Conservation (phyloP, 257 asterid genomes). For the Prunella vulgaris region DNA sequence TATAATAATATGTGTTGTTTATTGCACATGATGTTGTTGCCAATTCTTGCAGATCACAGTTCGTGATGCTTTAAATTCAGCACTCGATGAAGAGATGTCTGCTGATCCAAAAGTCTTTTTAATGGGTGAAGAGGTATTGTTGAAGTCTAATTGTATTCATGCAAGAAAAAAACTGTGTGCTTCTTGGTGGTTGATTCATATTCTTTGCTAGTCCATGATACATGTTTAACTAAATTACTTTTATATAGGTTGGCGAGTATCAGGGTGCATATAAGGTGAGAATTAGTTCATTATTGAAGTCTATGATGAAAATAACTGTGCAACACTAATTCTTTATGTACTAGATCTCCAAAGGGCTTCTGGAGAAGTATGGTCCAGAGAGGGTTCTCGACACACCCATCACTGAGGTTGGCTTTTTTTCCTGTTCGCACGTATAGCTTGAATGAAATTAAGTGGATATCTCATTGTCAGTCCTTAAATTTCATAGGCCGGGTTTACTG, state of each 20-base stretch:
- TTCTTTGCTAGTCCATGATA: background rate
- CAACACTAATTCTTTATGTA: conserved; percentile 1
- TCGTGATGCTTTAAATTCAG: conserved; percentile 85
- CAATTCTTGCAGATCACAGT: conserved; percentile 56
- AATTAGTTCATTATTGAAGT: background rate
- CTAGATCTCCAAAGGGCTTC: conserved; percentile 74
- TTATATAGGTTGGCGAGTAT: conserved; percentile 76
- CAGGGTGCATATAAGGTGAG: conserved; percentile 96
- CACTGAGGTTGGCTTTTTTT: conserved; percentile 57
- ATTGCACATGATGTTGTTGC: background rate
- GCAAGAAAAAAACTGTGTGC: background rate
- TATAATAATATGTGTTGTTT: background rate
- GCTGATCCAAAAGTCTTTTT: conserved; percentile 84
- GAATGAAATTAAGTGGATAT: background rate
- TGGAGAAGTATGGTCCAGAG: conserved; percentile 81
- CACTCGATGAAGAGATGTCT: conserved; percentile 95
- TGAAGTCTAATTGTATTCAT: conserved; percentile 5
- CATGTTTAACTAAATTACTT: conserved; percentile 11
- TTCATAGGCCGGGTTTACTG: conserved; percentile 76
- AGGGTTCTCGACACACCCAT: conserved; percentile 83
- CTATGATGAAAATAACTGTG: background rate
- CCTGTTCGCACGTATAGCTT: background rate
- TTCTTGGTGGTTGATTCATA: background rate
- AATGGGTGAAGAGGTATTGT: conserved; percentile 86
- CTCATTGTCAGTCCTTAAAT: conserved; percentile 2